Conservation (phyloP, 2,329 filamentous ascomycete genomes). For the Xylariaceae sp. region DNA sequence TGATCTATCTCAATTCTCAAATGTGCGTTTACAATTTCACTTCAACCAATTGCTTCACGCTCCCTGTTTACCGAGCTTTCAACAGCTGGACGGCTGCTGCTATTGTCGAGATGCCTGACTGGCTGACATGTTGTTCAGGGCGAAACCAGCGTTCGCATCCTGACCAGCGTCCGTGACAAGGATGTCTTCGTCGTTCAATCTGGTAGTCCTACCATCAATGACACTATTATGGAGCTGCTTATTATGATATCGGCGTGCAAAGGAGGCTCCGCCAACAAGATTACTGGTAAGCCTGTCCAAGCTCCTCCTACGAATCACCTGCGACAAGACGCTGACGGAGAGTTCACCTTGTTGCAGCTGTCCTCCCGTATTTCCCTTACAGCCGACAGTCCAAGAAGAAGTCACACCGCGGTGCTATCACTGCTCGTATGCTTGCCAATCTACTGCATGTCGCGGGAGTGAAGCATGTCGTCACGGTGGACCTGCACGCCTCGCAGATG, state of each 20-base stretch:
- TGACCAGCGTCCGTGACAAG: constrained; percentile 87
- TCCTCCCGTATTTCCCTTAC: constrained; percentile 97
- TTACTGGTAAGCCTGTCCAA: constrained; percentile 83
- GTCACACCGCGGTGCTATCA: constrained; percentile 93
- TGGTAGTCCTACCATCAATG: constrained; percentile 93
- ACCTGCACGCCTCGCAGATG: constrained; percentile 97
- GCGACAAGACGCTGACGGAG: constrained; percentile 17
- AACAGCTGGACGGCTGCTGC: background rate
- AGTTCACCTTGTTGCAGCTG: constrained; percentile 58
- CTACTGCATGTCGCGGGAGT: constrained; percentile 91
- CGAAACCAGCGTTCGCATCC: constrained; percentile 72
- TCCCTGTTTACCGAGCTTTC: background rate
- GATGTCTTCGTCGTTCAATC: constrained; percentile 99
- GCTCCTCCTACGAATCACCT: constrained; percentile 4
- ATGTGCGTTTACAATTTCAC: constrained; percentile 55
- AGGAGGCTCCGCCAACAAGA: constrained; percentile 93
- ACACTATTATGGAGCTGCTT: constrained; percentile 98
- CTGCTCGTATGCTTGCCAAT: constrained; percentile 95
- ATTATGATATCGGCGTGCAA: constrained; percentile 99
- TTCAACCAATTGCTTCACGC: background rate
- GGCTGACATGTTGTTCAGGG: constrained; percentile 53
- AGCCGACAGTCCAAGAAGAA: constrained; percentile 99
- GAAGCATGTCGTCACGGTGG: constrained; percentile 96
- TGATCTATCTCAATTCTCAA: constrained; percentile 73
- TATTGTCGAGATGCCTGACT: constrained; percentile 18